Percentiles rank a stretch among this genome's conserved stretches.
Conservation (phyloP, 2,329 filamentous ascomycete genomes). For the Colletotrichum aenigma region DNA sequence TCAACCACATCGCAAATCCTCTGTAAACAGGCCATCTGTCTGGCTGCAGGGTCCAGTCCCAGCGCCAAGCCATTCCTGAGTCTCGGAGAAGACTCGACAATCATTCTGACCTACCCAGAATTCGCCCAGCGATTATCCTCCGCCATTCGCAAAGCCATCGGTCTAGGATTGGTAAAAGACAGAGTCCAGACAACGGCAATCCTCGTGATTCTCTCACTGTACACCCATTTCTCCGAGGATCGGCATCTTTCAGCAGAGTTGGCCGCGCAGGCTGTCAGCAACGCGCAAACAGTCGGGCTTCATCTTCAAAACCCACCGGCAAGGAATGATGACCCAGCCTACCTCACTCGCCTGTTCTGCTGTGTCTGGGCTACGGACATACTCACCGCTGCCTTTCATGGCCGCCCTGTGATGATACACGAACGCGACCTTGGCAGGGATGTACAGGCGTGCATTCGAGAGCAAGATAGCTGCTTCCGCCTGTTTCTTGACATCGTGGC, state of each 20-base stretch:
- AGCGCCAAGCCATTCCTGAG: constrained; percentile 20
- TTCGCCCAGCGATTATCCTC: constrained; percentile 15
- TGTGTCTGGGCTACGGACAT: constrained; percentile 27
- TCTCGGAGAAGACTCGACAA: background rate
- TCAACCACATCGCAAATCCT: constrained; percentile 19
- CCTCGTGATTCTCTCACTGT: constrained; percentile 37
- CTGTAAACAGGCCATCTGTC: constrained; percentile 25
- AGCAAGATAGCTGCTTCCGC: constrained; percentile 25
- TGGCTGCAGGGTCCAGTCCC: constrained; percentile 24
- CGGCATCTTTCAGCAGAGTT: constrained; percentile 20
- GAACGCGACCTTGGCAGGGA: constrained; percentile 24
- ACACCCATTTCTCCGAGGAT: constrained; percentile 17
- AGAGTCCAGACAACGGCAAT: constrained; percentile 25
- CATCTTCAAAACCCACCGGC: constrained; percentile 27
- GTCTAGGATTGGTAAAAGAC: constrained; percentile 5
- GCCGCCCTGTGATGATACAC: constrained; percentile 26
- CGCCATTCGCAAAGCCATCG: constrained; percentile 16
- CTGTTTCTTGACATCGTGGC: constrained; percentile 25
- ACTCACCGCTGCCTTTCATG: constrained; percentile 26
- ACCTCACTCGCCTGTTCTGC: constrained; percentile 25
- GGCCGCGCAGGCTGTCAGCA: constrained; percentile 25
- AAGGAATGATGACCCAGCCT: constrained; percentile 13
- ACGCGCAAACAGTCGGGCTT: constrained; percentile 27
- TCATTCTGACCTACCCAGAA: constrained; percentile 9
- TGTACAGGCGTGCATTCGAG: constrained; percentile 21